Evolutionary conservation across 768 basidiomycete species (phyloP).

Genomic region (Pisolithus tinctorius): DNA sequence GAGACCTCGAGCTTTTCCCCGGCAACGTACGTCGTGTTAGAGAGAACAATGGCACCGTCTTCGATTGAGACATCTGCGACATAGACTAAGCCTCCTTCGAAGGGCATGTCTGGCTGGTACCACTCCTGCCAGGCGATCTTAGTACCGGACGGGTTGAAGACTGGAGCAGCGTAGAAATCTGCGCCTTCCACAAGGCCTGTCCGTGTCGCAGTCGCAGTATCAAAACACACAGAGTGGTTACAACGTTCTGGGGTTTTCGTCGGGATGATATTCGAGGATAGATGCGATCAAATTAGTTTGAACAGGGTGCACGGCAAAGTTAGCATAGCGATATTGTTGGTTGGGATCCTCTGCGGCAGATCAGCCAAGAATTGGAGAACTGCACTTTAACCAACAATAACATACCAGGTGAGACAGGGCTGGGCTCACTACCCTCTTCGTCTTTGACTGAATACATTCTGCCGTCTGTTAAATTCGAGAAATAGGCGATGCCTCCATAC

Average conservation of each 20-base stretch:
- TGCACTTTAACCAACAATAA: not conserved
- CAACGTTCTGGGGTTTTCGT: slow-evolving; percentile 23
- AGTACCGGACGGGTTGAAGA: slow-evolving; percentile 49
- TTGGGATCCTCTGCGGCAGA: not conserved
- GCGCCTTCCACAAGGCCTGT: slow-evolving; percentile 40
- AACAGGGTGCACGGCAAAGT: slow-evolving; percentile 50
- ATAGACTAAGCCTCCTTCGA: slow-evolving; percentile 51
- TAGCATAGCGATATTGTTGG: slow-evolving; percentile 34
- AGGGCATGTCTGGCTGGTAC: slow-evolving; percentile 62
- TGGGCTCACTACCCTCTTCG: slow-evolving; percentile 24
- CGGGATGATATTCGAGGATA: slow-evolving; percentile 64
- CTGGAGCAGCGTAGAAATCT: slow-evolving; percentile 60
- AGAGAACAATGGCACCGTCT: slow-evolving; percentile 20
- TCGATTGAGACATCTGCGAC: slow-evolving; percentile 34
- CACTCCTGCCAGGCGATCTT: slow-evolving; percentile 57
- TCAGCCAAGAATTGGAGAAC: no score
- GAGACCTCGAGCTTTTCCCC: slow-evolving; percentile 37
- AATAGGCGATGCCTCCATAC: slow-evolving; percentile 42
- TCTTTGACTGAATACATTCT: slow-evolving; percentile 38
- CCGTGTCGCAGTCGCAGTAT: slow-evolving; percentile 35
- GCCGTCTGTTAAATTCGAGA: slow-evolving; percentile 48
- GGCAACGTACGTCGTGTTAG: slow-evolving; percentile 35
- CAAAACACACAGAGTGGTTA: slow-evolving; percentile 51
- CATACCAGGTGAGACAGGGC: slow-evolving; percentile 53
- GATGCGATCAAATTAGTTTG: slow-evolving; percentile 45